phyloP scores from a whole-genome alignment of 2,329 filamentous ascomycete species.

The Aspergillus tanneri region DNA sequence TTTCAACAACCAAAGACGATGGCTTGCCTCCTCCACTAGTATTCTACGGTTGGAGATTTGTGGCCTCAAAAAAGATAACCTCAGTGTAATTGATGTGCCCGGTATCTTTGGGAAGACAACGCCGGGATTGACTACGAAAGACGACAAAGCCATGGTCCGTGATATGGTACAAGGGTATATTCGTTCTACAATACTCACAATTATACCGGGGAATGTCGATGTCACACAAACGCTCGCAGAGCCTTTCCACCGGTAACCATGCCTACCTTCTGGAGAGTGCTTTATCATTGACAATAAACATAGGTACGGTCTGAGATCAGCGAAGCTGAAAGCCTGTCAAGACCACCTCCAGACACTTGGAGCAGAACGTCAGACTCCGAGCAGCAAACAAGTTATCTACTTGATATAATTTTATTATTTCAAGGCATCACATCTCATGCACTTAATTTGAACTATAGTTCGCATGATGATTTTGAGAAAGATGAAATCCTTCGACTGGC shows the following conservation, averaged over 20 bases:
- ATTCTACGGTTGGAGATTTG: constrained; percentile 45
- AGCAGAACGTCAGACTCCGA: constrained; percentile 33
- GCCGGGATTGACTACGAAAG: constrained; percentile 34
- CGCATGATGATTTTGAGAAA: constrained; percentile 34
- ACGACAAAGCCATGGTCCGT: constrained; percentile 39
- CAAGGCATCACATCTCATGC: constrained; percentile 37
- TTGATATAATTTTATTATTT: constrained; percentile 42
- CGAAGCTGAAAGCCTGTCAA: constrained; percentile 27
- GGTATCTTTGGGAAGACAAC: constrained; percentile 46
- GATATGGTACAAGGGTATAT: constrained; percentile 44
- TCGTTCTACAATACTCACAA: constrained; percentile 44
- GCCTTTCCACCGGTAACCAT: constrained; percentile 47
- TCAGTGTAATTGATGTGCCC: constrained; percentile 49
- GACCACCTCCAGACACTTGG: constrained; percentile 35
- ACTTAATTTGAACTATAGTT: constrained; percentile 39
- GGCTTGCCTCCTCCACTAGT: constrained; percentile 41
- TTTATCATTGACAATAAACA: not conserved
- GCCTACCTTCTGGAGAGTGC: not conserved
- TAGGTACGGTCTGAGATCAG: constrained; percentile 37
- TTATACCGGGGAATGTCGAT: constrained; percentile 47
- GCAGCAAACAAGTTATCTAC: constrained; percentile 34
- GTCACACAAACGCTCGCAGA: constrained; percentile 44
- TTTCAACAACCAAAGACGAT: constrained; percentile 20
- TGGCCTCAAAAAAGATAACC: constrained; percentile 41
- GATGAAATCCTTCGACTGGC: constrained; percentile 32